These are phyloP conservation scores for Mrakia hoshinonis DNA, from an alignment of 768 basidiomycete genomes.

Conservation along the genomic window DNA sequence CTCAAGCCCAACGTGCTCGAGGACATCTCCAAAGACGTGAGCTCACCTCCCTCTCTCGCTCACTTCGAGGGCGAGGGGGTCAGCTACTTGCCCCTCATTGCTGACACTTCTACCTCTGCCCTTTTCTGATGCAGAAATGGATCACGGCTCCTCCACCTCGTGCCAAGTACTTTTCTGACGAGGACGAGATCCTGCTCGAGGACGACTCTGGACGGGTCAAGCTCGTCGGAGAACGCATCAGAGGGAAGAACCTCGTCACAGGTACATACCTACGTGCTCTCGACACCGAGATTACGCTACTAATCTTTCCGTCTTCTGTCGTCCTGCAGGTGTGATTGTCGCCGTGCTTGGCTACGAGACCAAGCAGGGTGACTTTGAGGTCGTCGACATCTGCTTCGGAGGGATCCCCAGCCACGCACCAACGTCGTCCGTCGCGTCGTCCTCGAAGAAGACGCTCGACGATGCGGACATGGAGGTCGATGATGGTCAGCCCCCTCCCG, in stretches of 20 bases:
- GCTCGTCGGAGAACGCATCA: slow-evolving; percentile 66
- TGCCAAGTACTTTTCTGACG: slow-evolving; percentile 62
- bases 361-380: slow-evolving; percentile 80
- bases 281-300: not conserved
- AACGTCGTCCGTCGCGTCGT: slow-evolving; percentile 18
- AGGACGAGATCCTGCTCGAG: slow-evolving; percentile 81
- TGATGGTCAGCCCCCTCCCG: slow-evolving; percentile 43
- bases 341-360: slow-evolving; percentile 88
- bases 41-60: not conserved
- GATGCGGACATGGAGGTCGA: slow-evolving; percentile 57
- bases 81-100: no score
- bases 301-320: not conserved
- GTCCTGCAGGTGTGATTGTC: slow-evolving; percentile 58
- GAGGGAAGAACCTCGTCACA: slow-evolving; percentile 61
- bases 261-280: slow-evolving; percentile 40
- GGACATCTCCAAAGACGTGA: slow-evolving; percentile 84
- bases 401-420: slow-evolving; percentile 62
- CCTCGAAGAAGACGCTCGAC: slow-evolving; percentile 32
- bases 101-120: not conserved
- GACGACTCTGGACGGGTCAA: slow-evolving; percentile 90
- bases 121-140: slow-evolving; percentile 55
- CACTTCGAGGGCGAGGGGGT: no score
- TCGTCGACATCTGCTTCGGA: slow-evolving; percentile 75
- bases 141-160: slow-evolving; percentile 72
- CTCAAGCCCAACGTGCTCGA: slow-evolving; percentile 96